Evolutionary conservation across 345 rosid genomes (phyloP).

Genomic region (Salix purpurea): DNA sequence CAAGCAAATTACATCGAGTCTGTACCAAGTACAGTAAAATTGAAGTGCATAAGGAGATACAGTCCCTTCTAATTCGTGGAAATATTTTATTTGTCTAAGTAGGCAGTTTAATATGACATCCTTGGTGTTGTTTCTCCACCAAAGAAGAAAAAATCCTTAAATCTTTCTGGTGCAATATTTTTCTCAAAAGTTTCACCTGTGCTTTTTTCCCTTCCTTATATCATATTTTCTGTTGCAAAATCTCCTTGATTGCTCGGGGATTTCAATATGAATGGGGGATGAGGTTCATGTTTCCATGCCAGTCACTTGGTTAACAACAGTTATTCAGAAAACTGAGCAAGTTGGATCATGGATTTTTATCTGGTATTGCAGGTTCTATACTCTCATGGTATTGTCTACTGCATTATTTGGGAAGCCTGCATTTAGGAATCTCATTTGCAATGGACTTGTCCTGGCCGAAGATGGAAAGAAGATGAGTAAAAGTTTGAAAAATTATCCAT

Average conservation of each 20-base stretch:
- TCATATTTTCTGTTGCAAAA: background rate
- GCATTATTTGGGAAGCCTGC: conserved; percentile 95
- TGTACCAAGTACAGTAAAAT: background rate
- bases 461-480: conserved; percentile 99
- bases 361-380: conserved; percentile 67
- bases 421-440: conserved; percentile 88
- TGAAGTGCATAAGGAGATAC: background rate
- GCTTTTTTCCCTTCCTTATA: background rate
- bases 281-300: background rate
- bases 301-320: background rate
- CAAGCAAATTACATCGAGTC: background rate
- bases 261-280: background rate
- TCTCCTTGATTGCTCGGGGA: background rate
- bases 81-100: background rate
- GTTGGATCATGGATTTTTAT: conserved; percentile 4
- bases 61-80: background rate
- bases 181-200: background rate
- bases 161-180: background rate
- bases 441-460: conserved; percentile 94
- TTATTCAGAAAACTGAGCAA: background rate
- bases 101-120: background rate
- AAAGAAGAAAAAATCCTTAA: background rate
- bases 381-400: conserved; percentile 98
- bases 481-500: conserved; percentile 81
- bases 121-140: background rate